Conservation (phyloP, 176 grass and related monocot genomes). For the Oryza officinalis region DNA sequence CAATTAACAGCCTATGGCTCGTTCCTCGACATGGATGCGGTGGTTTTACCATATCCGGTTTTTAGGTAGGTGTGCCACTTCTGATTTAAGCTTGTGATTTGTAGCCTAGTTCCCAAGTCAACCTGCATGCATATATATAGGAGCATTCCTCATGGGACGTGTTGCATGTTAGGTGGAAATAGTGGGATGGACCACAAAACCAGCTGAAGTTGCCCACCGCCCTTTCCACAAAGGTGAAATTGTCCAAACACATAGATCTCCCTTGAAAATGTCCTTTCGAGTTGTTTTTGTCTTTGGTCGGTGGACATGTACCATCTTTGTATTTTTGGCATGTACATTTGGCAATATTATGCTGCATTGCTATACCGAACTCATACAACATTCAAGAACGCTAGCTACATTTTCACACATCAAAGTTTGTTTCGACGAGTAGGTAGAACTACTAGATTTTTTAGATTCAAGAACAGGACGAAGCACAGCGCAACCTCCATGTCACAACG, state of each 20-base stretch:
- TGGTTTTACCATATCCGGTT: slow-evolving; percentile 22
- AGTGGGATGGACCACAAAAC: slow-evolving; percentile 25
- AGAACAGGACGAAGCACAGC: no score
- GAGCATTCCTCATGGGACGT: neutral
- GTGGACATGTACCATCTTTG: neutral
- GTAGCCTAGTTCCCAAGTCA: slow-evolving; percentile 27
- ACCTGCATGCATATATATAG: neutral
- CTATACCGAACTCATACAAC: neutral
- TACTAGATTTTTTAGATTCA: no score
- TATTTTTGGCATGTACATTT: neutral
- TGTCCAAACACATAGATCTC: slow-evolving; percentile 27
- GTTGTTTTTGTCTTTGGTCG: slow-evolving; percentile 1
- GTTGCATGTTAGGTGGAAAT: slow-evolving; percentile 20
- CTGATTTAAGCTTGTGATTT: neutral
- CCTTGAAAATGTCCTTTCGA: neutral
- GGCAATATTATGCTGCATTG: neutral
- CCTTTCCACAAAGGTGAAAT: slow-evolving; percentile 15
- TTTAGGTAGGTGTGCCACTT: neutral
- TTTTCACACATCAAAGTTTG: neutral
- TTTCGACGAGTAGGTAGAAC: neutral
- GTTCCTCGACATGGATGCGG: neutral
- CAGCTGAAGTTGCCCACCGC: slow-evolving; percentile 3
- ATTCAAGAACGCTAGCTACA: neutral
- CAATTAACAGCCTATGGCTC: neutral
- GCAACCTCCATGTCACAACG: no score